A percentile compares a stretch with the other conserved stretches of the same genome.
These are phyloP conservation scores for Brassica carinata DNA, from an alignment of 345 rosid genomes.

Conservation along the genomic window DNA sequence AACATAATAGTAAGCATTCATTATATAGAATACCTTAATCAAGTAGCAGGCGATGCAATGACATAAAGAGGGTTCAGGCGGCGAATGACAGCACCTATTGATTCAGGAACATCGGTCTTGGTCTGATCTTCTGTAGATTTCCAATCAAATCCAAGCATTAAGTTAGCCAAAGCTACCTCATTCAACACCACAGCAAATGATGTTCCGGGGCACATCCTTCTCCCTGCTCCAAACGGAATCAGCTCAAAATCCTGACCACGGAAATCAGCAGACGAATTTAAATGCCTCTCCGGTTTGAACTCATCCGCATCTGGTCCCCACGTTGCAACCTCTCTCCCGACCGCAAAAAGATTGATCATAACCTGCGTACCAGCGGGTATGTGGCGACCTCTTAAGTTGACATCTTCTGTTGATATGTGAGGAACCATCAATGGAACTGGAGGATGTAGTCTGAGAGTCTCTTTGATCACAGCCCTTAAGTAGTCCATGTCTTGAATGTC, in stretches of 20 bases:
- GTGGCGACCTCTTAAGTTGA: not conserved
- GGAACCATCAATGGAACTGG: not conserved
- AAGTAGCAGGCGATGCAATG: slow-evolving; percentile 20
- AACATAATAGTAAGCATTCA: slow-evolving; percentile 8
- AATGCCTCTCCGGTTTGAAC: not conserved
- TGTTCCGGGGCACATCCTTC: not conserved
- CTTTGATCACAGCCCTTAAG: not conserved
- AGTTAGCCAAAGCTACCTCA: slow-evolving; percentile 1
- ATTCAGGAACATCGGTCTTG: slow-evolving; percentile 15
- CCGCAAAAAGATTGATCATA: not conserved
- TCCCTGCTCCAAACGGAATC: not conserved
- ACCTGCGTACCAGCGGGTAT: not conserved
- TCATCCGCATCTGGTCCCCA: not conserved
- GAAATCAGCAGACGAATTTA: not conserved
- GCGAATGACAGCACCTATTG: slow-evolving; percentile 22
- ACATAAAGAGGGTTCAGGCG: slow-evolving; percentile 31
- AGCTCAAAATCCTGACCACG: not conserved
- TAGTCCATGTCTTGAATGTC: not conserved
- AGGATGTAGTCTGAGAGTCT: not conserved
- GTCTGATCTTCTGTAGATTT: slow-evolving; percentile 7
- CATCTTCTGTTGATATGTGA: not conserved
- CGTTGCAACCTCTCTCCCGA: not conserved
- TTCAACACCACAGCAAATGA: not conserved
- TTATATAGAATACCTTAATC: not conserved
- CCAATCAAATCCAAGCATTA: slow-evolving; percentile 32